Conservation (phyloP, 345 rosid genomes). For the Iberis pinnata region DNA sequence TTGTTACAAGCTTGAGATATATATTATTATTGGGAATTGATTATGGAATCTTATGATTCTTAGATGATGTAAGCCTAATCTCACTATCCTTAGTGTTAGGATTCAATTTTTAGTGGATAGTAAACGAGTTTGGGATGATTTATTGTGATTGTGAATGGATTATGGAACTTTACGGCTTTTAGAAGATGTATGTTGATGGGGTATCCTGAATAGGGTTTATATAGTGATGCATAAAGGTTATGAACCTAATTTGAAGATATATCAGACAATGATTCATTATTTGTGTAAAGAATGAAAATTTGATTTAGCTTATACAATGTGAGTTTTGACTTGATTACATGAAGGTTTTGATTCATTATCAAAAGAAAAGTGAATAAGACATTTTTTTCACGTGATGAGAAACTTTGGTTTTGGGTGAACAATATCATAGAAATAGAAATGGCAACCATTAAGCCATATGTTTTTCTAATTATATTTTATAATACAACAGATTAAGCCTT, state of each 20-base stretch:
- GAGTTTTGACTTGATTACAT: too few species aligned
- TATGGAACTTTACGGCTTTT: constrained; percentile 59
- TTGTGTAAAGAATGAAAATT: constrained; percentile 33
- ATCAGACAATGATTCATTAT: constrained; percentile 79
- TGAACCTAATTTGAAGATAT: constrained; percentile 43
- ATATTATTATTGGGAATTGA: constrained; percentile 58
- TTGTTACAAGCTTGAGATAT: constrained; percentile 44
- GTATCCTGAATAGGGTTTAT: constrained; percentile 45
- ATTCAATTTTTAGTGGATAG: constrained; percentile 46
- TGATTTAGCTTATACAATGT: constrained; percentile 57
- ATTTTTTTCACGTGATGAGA: too few species aligned
- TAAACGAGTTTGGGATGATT: constrained; percentile 53
- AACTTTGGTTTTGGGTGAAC: too few species aligned
- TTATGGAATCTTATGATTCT: constrained; percentile 76
- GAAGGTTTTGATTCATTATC: too few species aligned
- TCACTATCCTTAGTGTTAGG: constrained; percentile 67
- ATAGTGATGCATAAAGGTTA: constrained; percentile 24
- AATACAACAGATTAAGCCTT: too few species aligned
- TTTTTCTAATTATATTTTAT: too few species aligned
- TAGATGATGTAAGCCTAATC: constrained; percentile 65
- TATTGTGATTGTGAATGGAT: constrained; percentile 34
- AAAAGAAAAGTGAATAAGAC: too few species aligned
- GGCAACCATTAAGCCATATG: too few species aligned
- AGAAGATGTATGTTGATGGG: constrained; percentile 70
- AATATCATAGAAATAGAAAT: too few species aligned